phyloP scores from a whole-genome alignment of 129 eudicot genomes.

The Solidago caesia region DNA sequence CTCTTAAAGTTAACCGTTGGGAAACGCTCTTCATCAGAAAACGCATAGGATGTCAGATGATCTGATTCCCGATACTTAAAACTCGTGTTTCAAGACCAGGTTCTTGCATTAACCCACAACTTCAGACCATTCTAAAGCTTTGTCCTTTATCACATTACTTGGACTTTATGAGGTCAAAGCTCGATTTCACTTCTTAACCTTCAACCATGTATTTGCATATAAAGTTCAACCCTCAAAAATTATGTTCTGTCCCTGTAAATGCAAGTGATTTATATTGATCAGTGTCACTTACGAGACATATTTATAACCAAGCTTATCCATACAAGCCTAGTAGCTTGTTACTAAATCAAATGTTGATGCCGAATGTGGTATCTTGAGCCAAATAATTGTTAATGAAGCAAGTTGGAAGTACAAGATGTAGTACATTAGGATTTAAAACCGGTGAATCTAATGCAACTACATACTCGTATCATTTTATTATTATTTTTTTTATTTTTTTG shows the following conservation, averaged over 20 bases:
- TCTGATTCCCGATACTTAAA: conserved; percentile 17
- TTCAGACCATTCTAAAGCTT: conserved; percentile 27
- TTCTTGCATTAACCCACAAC: conserved; percentile 15
- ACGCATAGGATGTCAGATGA: conserved; percentile 10
- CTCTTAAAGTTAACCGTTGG: background rate
- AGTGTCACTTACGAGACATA: conserved; percentile 11
- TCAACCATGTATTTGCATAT: background rate
- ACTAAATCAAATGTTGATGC: background rate
- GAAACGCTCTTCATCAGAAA: conserved; percentile 16
- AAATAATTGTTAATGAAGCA: conserved; percentile 3
- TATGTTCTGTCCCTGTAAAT: conserved; percentile 15
- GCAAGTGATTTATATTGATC: conserved; percentile 10
- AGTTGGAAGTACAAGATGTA: background rate
- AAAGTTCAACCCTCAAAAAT: conserved; percentile 4
- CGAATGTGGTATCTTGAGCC: conserved; percentile 4
- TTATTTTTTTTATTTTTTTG: no score
- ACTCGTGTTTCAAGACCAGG: conserved; percentile 3
- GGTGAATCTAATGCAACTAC: conserved; percentile 6
- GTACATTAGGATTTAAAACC: background rate
- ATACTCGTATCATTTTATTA: no score
- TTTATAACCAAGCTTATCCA: background rate
- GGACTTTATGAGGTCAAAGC: conserved; percentile 12
- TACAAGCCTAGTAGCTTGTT: no score
- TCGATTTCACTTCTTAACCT: conserved; percentile 25
- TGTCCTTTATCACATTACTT: conserved; percentile 22